Evolutionary conservation across 768 basidiomycete species (phyloP).

Genomic region (Trametes cinnabarina): DNA sequence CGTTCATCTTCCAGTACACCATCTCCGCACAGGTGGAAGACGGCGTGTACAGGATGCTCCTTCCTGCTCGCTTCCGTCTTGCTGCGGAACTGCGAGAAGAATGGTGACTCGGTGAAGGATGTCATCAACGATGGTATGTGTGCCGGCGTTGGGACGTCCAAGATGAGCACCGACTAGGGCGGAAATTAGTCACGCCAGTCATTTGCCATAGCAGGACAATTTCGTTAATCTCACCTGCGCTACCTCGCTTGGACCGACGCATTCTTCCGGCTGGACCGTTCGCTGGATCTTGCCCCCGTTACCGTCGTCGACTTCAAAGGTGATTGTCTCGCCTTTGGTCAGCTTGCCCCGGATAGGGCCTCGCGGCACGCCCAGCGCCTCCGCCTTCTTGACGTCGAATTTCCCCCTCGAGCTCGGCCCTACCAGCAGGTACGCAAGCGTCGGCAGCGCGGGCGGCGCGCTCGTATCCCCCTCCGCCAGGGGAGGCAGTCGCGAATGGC

Average conservation of each 20-base stretch:
- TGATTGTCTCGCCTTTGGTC: slow-evolving; percentile 63
- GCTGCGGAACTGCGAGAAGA: slow-evolving; percentile 50
- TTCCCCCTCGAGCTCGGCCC: slow-evolving; percentile 54
- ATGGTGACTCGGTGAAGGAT: slow-evolving; percentile 45
- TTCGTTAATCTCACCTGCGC: slow-evolving; percentile 39
- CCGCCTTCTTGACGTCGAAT: slow-evolving; percentile 68
- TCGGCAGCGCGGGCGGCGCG: slow-evolving; percentile 2
- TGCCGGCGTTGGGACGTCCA: slow-evolving; percentile 66
- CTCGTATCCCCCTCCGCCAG: neutral
- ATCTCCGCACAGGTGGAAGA: slow-evolving; percentile 72
- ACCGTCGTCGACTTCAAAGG: slow-evolving; percentile 48
- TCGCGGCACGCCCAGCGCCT: slow-evolving; percentile 57
- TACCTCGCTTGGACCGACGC: slow-evolving; percentile 50
- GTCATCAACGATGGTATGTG: slow-evolving; percentile 54
- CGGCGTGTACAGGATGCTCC: slow-evolving; percentile 47
- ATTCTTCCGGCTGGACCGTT: slow-evolving; percentile 59
- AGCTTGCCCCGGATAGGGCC: slow-evolving; percentile 60
- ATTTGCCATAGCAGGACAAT: neutral
- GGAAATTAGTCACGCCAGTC: neutral
- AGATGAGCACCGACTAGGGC: slow-evolving; percentile 51
- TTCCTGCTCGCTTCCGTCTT: slow-evolving; percentile 37
- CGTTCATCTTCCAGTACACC: slow-evolving; percentile 66
- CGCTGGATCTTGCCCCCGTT: slow-evolving; percentile 43
- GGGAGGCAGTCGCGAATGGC: slow-evolving; percentile 13
- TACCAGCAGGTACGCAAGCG: slow-evolving; percentile 39